phyloP scores from a whole-genome alignment of 768 basidiomycete genomes.

The Lentinula guzmanii region DNA sequence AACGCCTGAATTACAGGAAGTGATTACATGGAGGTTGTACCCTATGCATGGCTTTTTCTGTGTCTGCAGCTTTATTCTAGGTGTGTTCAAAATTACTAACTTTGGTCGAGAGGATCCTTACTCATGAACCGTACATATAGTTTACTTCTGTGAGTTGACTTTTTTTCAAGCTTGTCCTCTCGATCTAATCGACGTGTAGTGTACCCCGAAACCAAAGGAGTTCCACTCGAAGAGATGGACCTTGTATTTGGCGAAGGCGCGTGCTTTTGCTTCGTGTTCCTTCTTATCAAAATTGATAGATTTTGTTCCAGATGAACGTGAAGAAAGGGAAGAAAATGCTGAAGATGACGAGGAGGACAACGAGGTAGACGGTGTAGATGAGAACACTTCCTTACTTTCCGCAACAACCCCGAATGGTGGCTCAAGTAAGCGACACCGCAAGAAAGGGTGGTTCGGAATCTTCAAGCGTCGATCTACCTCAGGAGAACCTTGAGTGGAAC shows the following conservation, averaged over 20 bases:
- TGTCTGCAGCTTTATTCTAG: constrained; percentile 77
- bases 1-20: constrained; percentile 82
- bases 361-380: constrained; percentile 52
- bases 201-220: constrained; percentile 83
- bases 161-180: neutral
- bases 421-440: constrained; percentile 14
- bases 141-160: constrained; percentile 64
- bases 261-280: constrained; percentile 4
- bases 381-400: constrained; percentile 23
- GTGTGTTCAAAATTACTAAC: constrained; percentile 26
- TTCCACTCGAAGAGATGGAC: constrained; percentile 89
- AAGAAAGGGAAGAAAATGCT: constrained; percentile 63
- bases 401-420: constrained; percentile 19
- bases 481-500: neutral
- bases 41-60: constrained; percentile 96
- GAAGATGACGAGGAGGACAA: constrained; percentile 37
- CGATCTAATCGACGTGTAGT: constrained; percentile 32
- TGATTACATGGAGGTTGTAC: constrained; percentile 87
- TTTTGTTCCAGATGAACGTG: constrained; percentile 26
- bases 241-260: constrained; percentile 85
- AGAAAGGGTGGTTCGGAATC: constrained; percentile 46
- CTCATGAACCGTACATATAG: constrained; percentile 24
- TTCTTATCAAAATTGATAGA: neutral
- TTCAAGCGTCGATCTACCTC: constrained; percentile 22
- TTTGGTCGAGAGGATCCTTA: constrained; percentile 7